These are phyloP conservation scores for Phytophthora sansomeana DNA, from an alignment of 352 stramenopile species.

Conservation along the genomic window DNA sequence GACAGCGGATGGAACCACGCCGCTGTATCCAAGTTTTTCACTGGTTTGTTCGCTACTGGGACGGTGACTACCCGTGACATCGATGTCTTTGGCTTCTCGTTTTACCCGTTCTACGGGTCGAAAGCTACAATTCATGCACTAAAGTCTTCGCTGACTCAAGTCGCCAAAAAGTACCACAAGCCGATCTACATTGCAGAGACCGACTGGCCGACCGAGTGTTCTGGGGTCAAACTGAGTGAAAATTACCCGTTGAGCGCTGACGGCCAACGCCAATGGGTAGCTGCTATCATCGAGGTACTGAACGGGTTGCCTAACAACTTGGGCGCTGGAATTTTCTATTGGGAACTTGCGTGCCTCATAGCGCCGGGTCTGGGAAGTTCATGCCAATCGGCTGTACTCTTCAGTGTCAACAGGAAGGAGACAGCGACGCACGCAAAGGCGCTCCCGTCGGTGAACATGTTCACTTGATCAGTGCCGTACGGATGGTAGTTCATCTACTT, in stretches of 20 bases:
- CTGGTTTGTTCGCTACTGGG: constrained; percentile 34
- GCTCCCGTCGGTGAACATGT: constrained; percentile 36
- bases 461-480: constrained; percentile 5
- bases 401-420: constrained; percentile 37
- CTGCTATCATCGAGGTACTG: constrained; percentile 32
- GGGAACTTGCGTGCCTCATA: constrained; percentile 37
- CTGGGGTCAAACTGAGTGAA: constrained; percentile 26
- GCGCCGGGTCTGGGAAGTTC: constrained; percentile 33
- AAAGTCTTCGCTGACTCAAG: constrained; percentile 32
- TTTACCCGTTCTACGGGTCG: constrained; percentile 46
- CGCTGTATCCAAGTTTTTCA: constrained; percentile 42
- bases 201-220: constrained; percentile 42
- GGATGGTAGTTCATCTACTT: no score
- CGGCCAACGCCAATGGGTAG: constrained; percentile 36
- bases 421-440: constrained; percentile 28
- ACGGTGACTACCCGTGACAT: constrained; percentile 39
- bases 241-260: constrained; percentile 30
- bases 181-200: constrained; percentile 44
- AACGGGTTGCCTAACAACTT: constrained; percentile 25
- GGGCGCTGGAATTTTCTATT: constrained; percentile 43
- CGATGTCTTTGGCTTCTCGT: constrained; percentile 45
- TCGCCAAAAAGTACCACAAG: constrained; percentile 40
- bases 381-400: constrained; percentile 39
- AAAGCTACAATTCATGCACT: constrained; percentile 40
- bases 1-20: constrained; percentile 48